phyloP scores from a whole-genome alignment of 257 asterid species.

The Cruciata laevipes region DNA sequence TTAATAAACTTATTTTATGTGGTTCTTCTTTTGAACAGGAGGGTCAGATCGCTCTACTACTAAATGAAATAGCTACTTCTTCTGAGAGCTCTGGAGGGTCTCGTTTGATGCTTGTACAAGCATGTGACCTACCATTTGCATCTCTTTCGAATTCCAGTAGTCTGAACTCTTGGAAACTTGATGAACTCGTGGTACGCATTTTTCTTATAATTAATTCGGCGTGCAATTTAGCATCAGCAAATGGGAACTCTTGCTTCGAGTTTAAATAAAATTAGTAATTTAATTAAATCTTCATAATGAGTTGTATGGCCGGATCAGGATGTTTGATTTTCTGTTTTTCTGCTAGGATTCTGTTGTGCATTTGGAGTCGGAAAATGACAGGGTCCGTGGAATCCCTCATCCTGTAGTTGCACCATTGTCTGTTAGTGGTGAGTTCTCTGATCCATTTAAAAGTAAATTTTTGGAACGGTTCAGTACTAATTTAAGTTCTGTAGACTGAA shows the following conservation, averaged over 20 bases:
- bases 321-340: constrained; percentile 11
- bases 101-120: constrained; percentile 66
- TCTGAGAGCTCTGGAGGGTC: constrained; percentile 76
- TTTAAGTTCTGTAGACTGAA: not conserved
- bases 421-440: constrained; percentile 67
- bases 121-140: constrained; percentile 61
- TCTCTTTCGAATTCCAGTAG: constrained; percentile 47
- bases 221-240: not conserved
- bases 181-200: constrained; percentile 50
- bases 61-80: constrained; percentile 46
- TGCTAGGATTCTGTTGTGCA: constrained; percentile 45
- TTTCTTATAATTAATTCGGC: not conserved
- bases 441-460: not conserved
- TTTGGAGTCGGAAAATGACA: constrained; percentile 68
- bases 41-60: constrained; percentile 58
- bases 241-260: not conserved
- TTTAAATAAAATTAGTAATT: not conserved
- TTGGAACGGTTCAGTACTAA: no score
- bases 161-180: constrained; percentile 49
- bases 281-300: not conserved
- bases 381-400: constrained; percentile 71
- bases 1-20: constrained; percentile 21
- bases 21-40: constrained; percentile 50
- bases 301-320: not conserved
- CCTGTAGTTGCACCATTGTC: constrained; percentile 80